Evolutionary conservation across 371 early-diverging fungal genomes (phyloP).

Genomic region (Mucor sp.): DNA sequence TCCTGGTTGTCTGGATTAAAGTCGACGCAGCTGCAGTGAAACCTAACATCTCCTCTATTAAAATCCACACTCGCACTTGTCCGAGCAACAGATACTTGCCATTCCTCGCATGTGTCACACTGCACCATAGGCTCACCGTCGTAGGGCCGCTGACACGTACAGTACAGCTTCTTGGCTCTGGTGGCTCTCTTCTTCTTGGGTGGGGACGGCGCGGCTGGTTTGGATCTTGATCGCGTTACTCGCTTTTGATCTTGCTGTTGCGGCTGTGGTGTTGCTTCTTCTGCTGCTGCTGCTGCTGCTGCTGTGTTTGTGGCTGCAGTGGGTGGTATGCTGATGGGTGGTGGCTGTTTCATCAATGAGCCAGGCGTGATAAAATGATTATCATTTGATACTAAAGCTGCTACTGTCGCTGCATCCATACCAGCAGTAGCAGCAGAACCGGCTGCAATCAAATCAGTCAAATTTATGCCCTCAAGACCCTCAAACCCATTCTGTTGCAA

Average conservation of each 20-base stretch:
- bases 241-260: slow-evolving; percentile 7
- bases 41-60: slow-evolving; percentile 71
- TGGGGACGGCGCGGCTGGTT: neutral
- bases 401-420: neutral
- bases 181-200: slow-evolving; percentile 14
- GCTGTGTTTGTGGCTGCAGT: neutral
- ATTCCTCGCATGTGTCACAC: slow-evolving; percentile 76
- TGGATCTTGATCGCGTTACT: slow-evolving; percentile 11
- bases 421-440: neutral
- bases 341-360: slow-evolving; percentile 15
- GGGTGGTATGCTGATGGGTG: neutral
- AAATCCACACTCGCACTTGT: neutral
- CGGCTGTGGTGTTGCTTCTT: neutral
- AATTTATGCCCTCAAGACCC: slow-evolving; percentile 8
- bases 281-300: neutral
- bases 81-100: slow-evolving; percentile 47
- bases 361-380: slow-evolving; percentile 22
- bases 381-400: neutral
- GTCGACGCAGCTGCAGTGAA: slow-evolving; percentile 72
- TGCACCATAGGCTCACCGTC: slow-evolving; percentile 79
- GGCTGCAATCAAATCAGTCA: slow-evolving; percentile 5
- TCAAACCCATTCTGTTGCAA: slow-evolving; percentile 14
- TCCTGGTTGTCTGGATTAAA: slow-evolving; percentile 62
- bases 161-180: slow-evolving; percentile 66
- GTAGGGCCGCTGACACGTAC: slow-evolving; percentile 70